Conservation (phyloP, 345 rosid genomes). For the Brassica incana region DNA sequence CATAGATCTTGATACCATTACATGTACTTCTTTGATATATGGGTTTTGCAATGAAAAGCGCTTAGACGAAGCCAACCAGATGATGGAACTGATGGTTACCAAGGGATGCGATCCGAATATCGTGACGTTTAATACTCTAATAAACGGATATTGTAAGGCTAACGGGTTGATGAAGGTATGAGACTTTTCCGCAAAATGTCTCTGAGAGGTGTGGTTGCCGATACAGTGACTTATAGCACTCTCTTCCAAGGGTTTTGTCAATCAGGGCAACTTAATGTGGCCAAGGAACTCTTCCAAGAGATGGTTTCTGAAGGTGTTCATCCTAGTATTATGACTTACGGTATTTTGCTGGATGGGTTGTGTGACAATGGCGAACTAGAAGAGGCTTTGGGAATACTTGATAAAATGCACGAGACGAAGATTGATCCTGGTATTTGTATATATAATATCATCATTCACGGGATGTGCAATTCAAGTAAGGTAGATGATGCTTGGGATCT, state of each 20-base stretch:
- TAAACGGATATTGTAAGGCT: background rate
- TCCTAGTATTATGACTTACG: background rate
- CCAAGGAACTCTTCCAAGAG: conserved; percentile 7
- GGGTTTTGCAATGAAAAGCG: conserved; percentile 39
- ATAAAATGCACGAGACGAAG: background rate
- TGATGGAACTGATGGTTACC: conserved; percentile 26
- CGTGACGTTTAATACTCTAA: conserved; percentile 13
- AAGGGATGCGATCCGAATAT: conserved; percentile 16
- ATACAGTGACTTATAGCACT: conserved; percentile 10
- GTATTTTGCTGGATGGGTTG: conserved; percentile 4
- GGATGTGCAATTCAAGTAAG: conserved; percentile 34
- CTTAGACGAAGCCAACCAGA: conserved; percentile 30
- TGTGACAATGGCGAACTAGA: conserved; percentile 18
- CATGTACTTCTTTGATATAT: conserved; percentile 41
- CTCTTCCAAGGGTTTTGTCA: conserved; percentile 7
- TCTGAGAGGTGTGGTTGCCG: background rate
- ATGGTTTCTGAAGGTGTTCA: background rate
- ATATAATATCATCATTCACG: background rate
- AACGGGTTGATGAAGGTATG: background rate
- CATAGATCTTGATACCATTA: background rate
- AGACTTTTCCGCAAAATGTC: background rate
- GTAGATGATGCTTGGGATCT: conserved; percentile 30
- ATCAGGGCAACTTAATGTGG: background rate
- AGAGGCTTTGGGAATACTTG: background rate
- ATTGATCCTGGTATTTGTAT: background rate